Conservation (phyloP, 495 filamentous ascomycete genomes). For the Hypoxylon fuscum region DNA sequence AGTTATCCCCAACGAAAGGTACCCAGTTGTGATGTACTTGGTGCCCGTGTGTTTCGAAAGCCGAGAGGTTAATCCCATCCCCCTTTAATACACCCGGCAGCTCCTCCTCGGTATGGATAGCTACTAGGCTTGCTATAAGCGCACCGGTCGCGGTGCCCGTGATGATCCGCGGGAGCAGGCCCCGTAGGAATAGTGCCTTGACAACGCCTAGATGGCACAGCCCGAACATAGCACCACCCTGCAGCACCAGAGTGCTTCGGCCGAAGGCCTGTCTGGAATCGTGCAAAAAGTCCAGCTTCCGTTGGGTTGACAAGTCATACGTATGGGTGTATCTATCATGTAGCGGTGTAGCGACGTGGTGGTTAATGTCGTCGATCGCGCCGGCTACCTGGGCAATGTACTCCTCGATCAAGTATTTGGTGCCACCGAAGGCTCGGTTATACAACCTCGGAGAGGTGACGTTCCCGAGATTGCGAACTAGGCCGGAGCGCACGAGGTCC, state of each 20-base stretch:
- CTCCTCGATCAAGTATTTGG: conserved; percentile 89
- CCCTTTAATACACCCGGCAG: conserved; percentile 78
- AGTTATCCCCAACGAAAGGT: conserved; percentile 51
- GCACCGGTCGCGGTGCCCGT: conserved; percentile 91
- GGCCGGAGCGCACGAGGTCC: conserved; percentile 82
- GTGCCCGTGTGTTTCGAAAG: conserved; percentile 65
- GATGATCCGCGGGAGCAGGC: conserved; percentile 87
- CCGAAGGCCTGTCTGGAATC: conserved; percentile 93
- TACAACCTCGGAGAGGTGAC: conserved; percentile 87
- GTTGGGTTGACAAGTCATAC: conserved; percentile 76
- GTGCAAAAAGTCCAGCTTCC: conserved; percentile 86
- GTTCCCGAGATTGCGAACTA: conserved; percentile 91
- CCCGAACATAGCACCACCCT: conserved; percentile 92
- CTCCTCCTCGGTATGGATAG: conserved; percentile 89
- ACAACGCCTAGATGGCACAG: conserved; percentile 92
- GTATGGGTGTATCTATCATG: conserved; percentile 49
- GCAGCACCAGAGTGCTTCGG: conserved; percentile 82
- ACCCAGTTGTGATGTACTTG: conserved; percentile 25
- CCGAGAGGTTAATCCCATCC: conserved; percentile 82
- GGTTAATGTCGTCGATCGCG: conserved; percentile 79
- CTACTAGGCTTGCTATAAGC: conserved; percentile 88
- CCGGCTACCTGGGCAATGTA: conserved; percentile 86
- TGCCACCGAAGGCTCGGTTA: conserved; percentile 86
- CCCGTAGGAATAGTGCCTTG: conserved; percentile 85
- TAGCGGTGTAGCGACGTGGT: conserved; percentile 38